Evolutionary conservation across 2,329 filamentous ascomycete genomes (phyloP), one percentile per base, ranked within the genome.

Genomic region (Colletotrichum gigasporum): DNA sequence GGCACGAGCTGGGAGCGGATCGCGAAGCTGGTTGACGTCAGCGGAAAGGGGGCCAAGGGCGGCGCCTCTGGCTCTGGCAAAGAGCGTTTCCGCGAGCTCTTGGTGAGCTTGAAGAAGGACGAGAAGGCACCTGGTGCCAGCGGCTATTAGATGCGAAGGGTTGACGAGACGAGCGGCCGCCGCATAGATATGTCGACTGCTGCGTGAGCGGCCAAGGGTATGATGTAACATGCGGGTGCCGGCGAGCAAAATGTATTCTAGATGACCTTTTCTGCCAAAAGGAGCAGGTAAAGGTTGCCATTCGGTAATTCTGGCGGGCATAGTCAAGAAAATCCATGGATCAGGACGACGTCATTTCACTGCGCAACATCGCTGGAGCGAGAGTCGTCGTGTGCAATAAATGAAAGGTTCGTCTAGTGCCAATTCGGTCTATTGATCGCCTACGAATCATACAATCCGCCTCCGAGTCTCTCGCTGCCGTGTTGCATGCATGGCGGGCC

Each of bases 1-100:
- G 96, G 96, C 67, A 99, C 96, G 5, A 97, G 93, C 85, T 99
- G 96, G 96, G 96, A 99, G 82, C 91, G 96, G 70, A 98, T 99
- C 74, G 91, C 94, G 22, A 99, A 98, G 83, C 80, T 99, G 71
- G 94, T 98, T n/a, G 96, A 99, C 79, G 80, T 99, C 69, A 97
- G 93, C 73, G 96, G 96, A 67, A 99, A 98, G 82, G 94, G 95
- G 12, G 82, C 87, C 64, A 92, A 90, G 79, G 94, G 95, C 63
- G 95, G 94, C 74, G 94, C 92, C 42, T 90, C 89, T 66, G 95
- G 94, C 45, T 96, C 92, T 66, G 94, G 95, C 72, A 99, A 99
- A 86, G 93, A 96, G 78, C 92, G 94, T 69, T 98, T 99, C 86
- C 90, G 96, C 70, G 95, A 98, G 80, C 75, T 98, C 74, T 82